A percentile compares a stretch with the other conserved stretches of the same genome.
phyloP scores from a whole-genome alignment of 2,329 filamentous ascomycete genomes.

The Fusarium sp. region DNA sequence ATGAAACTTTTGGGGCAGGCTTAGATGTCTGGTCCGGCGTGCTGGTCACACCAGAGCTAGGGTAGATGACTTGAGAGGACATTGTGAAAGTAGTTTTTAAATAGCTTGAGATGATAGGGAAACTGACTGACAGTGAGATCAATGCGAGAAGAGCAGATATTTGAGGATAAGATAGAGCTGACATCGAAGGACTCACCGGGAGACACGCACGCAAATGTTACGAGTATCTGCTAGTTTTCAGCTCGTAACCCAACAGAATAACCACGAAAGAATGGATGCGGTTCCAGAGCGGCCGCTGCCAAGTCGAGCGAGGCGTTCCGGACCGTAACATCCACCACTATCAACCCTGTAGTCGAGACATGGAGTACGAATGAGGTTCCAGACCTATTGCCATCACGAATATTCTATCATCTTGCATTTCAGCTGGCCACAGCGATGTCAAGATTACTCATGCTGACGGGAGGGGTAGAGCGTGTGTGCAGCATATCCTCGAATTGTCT shows the following conservation, averaged over 20 bases:
- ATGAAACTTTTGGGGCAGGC: background rate
- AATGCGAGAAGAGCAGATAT: background rate
- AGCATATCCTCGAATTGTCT: background rate
- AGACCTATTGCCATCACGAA: background rate
- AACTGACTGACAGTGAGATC: rapidly evolving
- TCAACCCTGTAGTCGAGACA: background rate
- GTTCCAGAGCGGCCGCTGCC: background rate
- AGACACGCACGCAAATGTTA: background rate
- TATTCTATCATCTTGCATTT: background rate
- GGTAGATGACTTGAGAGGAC: background rate
- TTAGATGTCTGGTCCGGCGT: background rate
- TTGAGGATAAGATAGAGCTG: background rate
- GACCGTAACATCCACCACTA: background rate
- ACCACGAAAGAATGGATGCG: rapidly evolving
- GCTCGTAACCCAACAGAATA: background rate
- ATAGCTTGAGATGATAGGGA: rapidly evolving
- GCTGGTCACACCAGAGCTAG: background rate
- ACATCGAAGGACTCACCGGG: rapidly evolving
- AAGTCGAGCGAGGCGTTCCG: background rate
- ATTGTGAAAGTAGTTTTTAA: background rate
- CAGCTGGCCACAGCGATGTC: background rate
- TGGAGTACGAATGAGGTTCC: background rate
- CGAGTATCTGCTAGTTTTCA: rapidly evolving
- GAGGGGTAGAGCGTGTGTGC: rapidly evolving
- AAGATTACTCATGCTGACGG: background rate